Conservation (phyloP, 1,284 basidiomycete genomes). For the Ceratobasidium sp. region DNA sequence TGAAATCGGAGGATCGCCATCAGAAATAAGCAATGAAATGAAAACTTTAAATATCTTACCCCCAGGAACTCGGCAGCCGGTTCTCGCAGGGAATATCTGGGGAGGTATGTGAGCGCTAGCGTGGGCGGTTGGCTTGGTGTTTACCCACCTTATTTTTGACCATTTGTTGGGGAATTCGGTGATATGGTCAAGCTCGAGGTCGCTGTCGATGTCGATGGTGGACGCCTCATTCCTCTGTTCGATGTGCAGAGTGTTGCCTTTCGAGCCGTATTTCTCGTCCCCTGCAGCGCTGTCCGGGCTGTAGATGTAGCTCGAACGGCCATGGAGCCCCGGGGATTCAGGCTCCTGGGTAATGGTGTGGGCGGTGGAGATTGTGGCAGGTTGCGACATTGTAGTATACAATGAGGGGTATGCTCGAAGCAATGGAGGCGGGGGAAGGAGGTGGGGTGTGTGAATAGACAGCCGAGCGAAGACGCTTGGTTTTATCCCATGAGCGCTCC, state of each 20-base stretch:
- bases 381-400: slow-evolving; percentile 11
- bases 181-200: slow-evolving; percentile 31
- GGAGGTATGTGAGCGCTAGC: not conserved
- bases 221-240: slow-evolving; percentile 5
- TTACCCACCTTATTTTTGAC: slow-evolving; percentile 31
- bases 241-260: slow-evolving; percentile 5
- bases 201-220: not conserved
- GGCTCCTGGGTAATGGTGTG: not conserved
- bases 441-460: not conserved
- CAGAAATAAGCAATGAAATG: not conserved
- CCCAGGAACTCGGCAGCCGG: slow-evolving; percentile 76
- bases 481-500: slow-evolving; percentile 25
- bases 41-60: slow-evolving; percentile 5
- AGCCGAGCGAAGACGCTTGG: too few species aligned
- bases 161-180: slow-evolving; percentile 40
- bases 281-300: slow-evolving; percentile 2
- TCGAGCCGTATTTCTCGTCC: slow-evolving; percentile 19
- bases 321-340: slow-evolving; percentile 30
- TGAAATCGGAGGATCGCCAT: not conserved
- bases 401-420: not conserved
- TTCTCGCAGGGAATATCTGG: slow-evolving; percentile 64
- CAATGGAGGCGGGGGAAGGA: not conserved
- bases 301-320: slow-evolving; percentile 27
- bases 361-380: slow-evolving; percentile 6
- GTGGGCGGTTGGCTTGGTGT: not conserved